Base-by-base conservation (phyloP, 331 rosid genomes). In the Prunus yedoensis region DNA sequence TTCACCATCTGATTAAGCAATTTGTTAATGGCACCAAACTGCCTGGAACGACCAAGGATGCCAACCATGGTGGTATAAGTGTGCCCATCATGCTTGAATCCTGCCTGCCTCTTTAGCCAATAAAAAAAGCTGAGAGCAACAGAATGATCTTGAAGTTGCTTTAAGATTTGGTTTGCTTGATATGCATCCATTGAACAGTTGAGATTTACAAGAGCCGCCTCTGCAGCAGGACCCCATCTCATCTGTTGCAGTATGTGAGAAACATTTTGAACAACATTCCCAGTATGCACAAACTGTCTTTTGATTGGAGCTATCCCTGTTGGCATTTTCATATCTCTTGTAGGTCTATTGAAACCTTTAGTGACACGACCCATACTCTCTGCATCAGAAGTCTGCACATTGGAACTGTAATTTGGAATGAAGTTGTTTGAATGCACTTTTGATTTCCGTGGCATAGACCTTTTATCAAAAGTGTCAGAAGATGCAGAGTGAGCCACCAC, bases 51-150 rank as follows among this genome's bases (percentile, higher is more conserved):
- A 17, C 97, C 96, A 30, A 94, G 91, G 77, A 90, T 87, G 76
- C 98, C 98, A 77, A 94, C 93, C 97, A 89, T 94, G 59, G 97
- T 94, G 58, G 98, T 93, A 70, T 91, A 94, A 65, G 96, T 91
- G 80, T 94, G 93, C 27, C 89, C 96, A 75, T 94, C 98, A 71
- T 94, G 98, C 80, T 79, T 77, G 87, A 91, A 94, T 23, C 95
- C 87, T 1, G 90, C 81, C 71, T 83, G 89, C 43, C 62, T 84
- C 85, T 90, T 94, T 70, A 94, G 78, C 97, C 98, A 94, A 81
- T 83, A 66, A 74, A 94, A 94, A 82, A 94, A 91, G n/a, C 84
- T 86, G 64, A 90, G 87, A 45, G 97, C 96, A 70, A 91, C 93
- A 0, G 88, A 85, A 84, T 82, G 83, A 80, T 94, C 93, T 64